Evolutionary conservation across 1,284 basidiomycete genomes (phyloP).

Genomic region (Moesziomyces aphidis): DNA sequence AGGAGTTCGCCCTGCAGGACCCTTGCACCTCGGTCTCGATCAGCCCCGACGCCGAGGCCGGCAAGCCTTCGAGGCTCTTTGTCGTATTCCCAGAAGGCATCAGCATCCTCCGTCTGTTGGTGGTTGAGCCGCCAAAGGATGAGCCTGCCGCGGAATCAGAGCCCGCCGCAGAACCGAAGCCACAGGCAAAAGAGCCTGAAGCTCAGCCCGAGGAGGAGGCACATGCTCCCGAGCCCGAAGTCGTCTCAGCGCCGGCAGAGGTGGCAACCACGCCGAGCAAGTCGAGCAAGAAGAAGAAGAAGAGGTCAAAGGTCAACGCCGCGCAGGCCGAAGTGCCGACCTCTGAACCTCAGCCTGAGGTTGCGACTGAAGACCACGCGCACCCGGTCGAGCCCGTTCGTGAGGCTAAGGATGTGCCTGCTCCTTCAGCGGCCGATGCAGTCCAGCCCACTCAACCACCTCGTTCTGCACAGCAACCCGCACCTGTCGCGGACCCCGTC

Average conservation of each 20-base stretch:
- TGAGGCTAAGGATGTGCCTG: neutral
- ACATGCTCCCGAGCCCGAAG: neutral
- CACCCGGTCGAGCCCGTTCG: neutral
- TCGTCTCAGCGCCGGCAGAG: neutral
- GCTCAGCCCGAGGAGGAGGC: neutral
- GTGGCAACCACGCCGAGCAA: constrained; percentile 8
- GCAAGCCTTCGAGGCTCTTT: constrained; percentile 16
- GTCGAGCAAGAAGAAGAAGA: constrained; percentile 29
- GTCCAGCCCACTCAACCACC: neutral
- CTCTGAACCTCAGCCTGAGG: neutral
- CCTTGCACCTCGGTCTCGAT: constrained; percentile 29
- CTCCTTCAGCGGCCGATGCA: neutral
- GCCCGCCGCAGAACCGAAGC: neutral
- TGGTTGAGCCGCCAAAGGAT: neutral
- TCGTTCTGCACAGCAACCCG: neutral
- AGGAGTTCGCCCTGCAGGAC: constrained; percentile 27
- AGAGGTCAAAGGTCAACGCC: constrained; percentile 8
- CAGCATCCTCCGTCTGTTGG: constrained; percentile 12
- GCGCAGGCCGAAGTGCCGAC: neutral
- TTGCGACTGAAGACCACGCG: neutral
- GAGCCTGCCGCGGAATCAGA: neutral
- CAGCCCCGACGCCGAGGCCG: neutral
- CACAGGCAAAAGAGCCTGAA: neutral
- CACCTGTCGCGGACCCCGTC: neutral
- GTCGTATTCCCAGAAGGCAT: constrained; percentile 30